phyloP scores from a whole-genome alignment of 768 basidiomycete genomes.

The Solioccasus polychromus region DNA sequence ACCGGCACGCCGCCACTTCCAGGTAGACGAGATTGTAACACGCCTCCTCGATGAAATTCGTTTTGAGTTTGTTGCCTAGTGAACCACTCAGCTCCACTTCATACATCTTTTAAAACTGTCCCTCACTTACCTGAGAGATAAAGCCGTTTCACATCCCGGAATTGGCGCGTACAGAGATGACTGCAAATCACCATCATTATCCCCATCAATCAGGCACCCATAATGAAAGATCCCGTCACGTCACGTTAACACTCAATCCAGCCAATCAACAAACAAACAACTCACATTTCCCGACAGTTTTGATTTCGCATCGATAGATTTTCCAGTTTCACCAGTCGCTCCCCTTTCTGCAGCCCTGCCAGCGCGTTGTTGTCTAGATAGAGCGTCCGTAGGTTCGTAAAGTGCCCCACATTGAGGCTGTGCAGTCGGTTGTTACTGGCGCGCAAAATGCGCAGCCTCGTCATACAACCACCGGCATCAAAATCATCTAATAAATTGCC shows the following conservation, averaged over 20 bases:
- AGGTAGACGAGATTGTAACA: slow-evolving; percentile 91
- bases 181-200: slow-evolving; percentile 37
- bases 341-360: slow-evolving; percentile 47
- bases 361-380: slow-evolving; percentile 88
- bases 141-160: slow-evolving; percentile 89
- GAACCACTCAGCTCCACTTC: slow-evolving; percentile 19
- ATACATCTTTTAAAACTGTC: slow-evolving; percentile 13
- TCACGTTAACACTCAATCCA: slow-evolving; percentile 24
- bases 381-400: slow-evolving; percentile 78
- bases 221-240: slow-evolving; percentile 38
- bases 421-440: slow-evolving; percentile 78
- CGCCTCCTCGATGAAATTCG: slow-evolving; percentile 61
- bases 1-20: slow-evolving; percentile 84
- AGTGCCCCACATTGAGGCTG: slow-evolving; percentile 57
- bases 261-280: slow-evolving; percentile 31
- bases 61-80: slow-evolving; percentile 69
- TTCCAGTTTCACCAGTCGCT: slow-evolving; percentile 70
- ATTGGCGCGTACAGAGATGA: slow-evolving; percentile 52
- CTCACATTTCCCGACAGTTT: slow-evolving; percentile 70
- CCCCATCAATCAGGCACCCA: slow-evolving; percentile 35
- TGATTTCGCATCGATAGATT: slow-evolving; percentile 93
- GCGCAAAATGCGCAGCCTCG: slow-evolving; percentile 77
- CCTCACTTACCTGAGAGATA: slow-evolving; percentile 86
- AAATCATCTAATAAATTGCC: slow-evolving; percentile 64
- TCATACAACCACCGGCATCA: slow-evolving; percentile 52